Base-by-base conservation (phyloP, 768 basidiomycete species). In the Lepiota venenata region DNA sequence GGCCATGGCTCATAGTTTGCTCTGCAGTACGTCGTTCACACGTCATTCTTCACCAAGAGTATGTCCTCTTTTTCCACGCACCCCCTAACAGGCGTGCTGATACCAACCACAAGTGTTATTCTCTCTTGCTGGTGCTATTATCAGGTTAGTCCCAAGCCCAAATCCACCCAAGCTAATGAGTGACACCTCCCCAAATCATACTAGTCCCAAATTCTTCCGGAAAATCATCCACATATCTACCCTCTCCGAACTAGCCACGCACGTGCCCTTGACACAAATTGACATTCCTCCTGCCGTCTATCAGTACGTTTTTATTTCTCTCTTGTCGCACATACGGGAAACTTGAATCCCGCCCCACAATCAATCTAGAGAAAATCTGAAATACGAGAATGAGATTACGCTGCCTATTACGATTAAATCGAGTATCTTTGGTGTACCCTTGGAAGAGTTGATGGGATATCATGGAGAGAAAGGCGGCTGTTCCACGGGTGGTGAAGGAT, bases 41-140 rank as follows among this genome's bases (percentile, higher is more conserved):
- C 92, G 2, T 88, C 86, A 1, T 91, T 90, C 69, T 93, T 92
- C 69, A 85, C 91, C 3, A 93, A 91, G 70, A 92, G 91, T 91
- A 54, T 16, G 1, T 38, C 35, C 56, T 44, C n/a, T 37, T 25
- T 25, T 18, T 56, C 25, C 16, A 41, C 38, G 41, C 49, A 22
- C 29, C 16, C 22, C 50, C 18, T n/a, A n/a, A n/a, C n/a, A n/a
- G n/a, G n/a, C 52, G 11, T 52, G 63, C 57, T 47, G 46, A 35
- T 8, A 15, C 47, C 43, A 9, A 32, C 3, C 25, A 47, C 57
- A 16, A 93, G 91, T 93, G 91, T 71, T 94, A 2, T 92, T 94
- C 67, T 92, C 91, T 9, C 73, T 93, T 44, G 91, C 91, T 27
- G 90, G 91, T 2, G 88, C 91, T 38, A 85, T 93, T 57, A 91